A percentile compares a stretch with the other conserved stretches of the same genome.
Conservation (phyloP, 2,329 filamentous ascomycete genomes). For the Fusarium xylarioides region DNA sequence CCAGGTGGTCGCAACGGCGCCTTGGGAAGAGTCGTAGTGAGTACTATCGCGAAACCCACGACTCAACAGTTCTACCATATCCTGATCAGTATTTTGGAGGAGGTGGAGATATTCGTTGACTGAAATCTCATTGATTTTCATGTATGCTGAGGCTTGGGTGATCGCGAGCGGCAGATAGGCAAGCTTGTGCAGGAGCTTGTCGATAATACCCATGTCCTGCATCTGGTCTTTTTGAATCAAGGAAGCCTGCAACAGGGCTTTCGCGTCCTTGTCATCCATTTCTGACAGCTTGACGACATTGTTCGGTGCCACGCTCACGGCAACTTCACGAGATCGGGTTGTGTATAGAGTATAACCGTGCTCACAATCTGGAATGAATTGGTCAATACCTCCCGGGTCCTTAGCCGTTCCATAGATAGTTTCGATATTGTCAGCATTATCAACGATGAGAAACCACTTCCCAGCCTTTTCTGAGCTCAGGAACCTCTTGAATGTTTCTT, state of each 20-base stretch:
- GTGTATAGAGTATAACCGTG: slow-evolving; percentile 50
- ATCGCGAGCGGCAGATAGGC: slow-evolving; percentile 51
- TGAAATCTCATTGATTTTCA: slow-evolving; percentile 44
- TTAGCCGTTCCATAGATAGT: slow-evolving; percentile 9
- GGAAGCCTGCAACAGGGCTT: slow-evolving; percentile 30
- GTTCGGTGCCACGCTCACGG: neutral
- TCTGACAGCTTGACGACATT: neutral
- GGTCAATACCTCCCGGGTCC: slow-evolving; percentile 10
- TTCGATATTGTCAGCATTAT: slow-evolving; percentile 53
- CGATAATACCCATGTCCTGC: rapidly evolving
- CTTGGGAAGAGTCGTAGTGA: slow-evolving; percentile 44
- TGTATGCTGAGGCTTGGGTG: slow-evolving; percentile 52
- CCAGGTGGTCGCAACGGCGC: slow-evolving; percentile 52
- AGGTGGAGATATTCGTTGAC: slow-evolving; percentile 48
- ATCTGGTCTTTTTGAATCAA: neutral
- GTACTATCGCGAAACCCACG: slow-evolving; percentile 46
- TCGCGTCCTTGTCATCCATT: slow-evolving; percentile 33
- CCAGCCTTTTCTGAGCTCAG: slow-evolving; percentile 42
- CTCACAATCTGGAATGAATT: slow-evolving; percentile 44
- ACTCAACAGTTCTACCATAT: slow-evolving; percentile 23
- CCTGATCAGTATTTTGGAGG: slow-evolving; percentile 43
- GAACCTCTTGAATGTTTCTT: neutral
- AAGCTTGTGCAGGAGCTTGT: slow-evolving; percentile 42
- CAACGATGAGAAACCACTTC: slow-evolving; percentile 53
- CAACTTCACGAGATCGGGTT: slow-evolving; percentile 45